These are phyloP conservation scores for Pyrus pyrifolia DNA, from an alignment of 306 rosid species.

Conservation along the genomic window DNA sequence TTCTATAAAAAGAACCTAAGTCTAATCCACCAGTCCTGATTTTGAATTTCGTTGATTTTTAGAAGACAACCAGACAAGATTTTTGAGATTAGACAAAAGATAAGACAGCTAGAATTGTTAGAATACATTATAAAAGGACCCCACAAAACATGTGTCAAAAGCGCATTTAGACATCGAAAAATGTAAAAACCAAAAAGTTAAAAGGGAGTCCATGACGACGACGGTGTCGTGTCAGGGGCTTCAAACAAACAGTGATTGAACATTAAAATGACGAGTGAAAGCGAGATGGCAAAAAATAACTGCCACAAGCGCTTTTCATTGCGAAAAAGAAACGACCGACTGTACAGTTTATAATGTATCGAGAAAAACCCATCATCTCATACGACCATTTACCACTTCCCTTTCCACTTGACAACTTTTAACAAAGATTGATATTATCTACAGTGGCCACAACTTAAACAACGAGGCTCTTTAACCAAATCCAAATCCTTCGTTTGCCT, in stretches of 20 bases:
- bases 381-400: slow-evolving; percentile 43
- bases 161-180: too few species aligned
- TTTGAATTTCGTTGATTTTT: too few species aligned
- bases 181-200: too few species aligned
- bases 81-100: too few species aligned
- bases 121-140: too few species aligned
- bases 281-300: slow-evolving; percentile 39
- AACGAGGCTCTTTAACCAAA: slow-evolving; percentile 44
- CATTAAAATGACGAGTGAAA: neutral
- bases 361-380: slow-evolving; percentile 33
- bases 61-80: too few species aligned
- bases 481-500: slow-evolving; percentile 94
- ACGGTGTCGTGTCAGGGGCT: too few species aligned
- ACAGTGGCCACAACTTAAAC: slow-evolving; percentile 20
- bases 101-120: too few species aligned
- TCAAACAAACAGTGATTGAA: neutral
- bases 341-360: slow-evolving; percentile 70
- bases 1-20: too few species aligned
- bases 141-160: too few species aligned
- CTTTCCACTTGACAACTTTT: slow-evolving; percentile 24
- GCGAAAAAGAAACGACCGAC: slow-evolving; percentile 51
- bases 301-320: slow-evolving; percentile 69
- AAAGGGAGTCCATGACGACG: too few species aligned
- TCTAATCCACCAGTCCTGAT: too few species aligned
- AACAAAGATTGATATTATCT: slow-evolving; percentile 44